phyloP scores from a whole-genome alignment of 2,329 filamentous ascomycete genomes.

The Fusarium udum region DNA sequence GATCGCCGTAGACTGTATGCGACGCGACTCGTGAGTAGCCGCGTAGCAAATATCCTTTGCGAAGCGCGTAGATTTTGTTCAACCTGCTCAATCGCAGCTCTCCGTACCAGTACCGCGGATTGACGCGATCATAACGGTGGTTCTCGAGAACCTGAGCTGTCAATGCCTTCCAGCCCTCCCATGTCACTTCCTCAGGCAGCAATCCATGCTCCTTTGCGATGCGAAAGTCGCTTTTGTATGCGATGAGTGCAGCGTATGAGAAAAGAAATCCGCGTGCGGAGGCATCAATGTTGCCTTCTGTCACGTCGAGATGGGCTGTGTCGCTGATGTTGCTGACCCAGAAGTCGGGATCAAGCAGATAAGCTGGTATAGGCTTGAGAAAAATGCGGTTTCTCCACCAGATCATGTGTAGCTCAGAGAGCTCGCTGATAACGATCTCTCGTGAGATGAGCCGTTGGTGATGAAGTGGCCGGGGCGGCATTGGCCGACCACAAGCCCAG shows the following conservation, averaged over 20 bases:
- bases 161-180: slow-evolving; percentile 50
- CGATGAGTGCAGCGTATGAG: slow-evolving; percentile 50
- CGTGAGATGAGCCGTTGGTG: slow-evolving; percentile 48
- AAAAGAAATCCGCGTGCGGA: slow-evolving; percentile 52
- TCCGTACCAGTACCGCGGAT: slow-evolving; percentile 52
- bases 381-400: slow-evolving; percentile 51
- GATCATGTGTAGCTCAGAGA: slow-evolving; percentile 51
- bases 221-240: slow-evolving; percentile 51
- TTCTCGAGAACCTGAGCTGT: slow-evolving; percentile 40
- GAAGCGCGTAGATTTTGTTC: slow-evolving; percentile 44
- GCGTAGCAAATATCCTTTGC: slow-evolving; percentile 21
- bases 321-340: slow-evolving; percentile 47
- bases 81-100: slow-evolving; percentile 54
- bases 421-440: slow-evolving; percentile 51
- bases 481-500: slow-evolving; percentile 38
- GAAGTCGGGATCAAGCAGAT: slow-evolving; percentile 49
- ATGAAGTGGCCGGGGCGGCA: slow-evolving; percentile 52
- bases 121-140: slow-evolving; percentile 45
- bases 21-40: slow-evolving; percentile 32
- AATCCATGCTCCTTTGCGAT: slow-evolving; percentile 49
- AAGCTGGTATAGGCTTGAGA: slow-evolving; percentile 54
- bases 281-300: slow-evolving; percentile 18
- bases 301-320: slow-evolving; percentile 18
- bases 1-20: slow-evolving; percentile 28
- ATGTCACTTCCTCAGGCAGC: slow-evolving; percentile 48